A percentile compares a stretch with the other conserved stretches of the same genome.
Evolutionary conservation across 495 filamentous ascomycete species (phyloP).

Genomic region (Pseudotulostoma volvatum): DNA sequence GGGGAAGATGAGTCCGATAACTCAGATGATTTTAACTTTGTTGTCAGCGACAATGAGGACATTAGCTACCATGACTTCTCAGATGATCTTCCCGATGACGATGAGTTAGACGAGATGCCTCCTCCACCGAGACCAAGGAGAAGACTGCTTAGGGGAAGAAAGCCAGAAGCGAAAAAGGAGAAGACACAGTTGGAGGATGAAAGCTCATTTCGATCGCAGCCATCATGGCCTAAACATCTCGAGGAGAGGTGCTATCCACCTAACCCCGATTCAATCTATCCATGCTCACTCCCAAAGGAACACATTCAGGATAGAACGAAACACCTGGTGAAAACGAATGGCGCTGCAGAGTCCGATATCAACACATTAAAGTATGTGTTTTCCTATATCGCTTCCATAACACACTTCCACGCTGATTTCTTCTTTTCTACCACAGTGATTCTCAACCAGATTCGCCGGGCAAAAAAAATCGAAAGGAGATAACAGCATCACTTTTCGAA

Average conservation of each 20-base stretch:
- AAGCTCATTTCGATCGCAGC: slow-evolving; percentile 3
- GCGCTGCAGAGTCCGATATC: no score
- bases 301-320: background rate
- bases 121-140: slow-evolving; percentile 13
- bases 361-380: no score
- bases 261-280: background rate
- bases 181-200: slow-evolving; percentile 7
- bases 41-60: slow-evolving; percentile 33
- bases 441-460: slow-evolving; percentile 19
- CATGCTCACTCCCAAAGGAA: background rate
- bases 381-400: no score
- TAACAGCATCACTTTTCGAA: slow-evolving; percentile 28
- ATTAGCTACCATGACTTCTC: slow-evolving; percentile 24
- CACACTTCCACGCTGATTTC: no score
- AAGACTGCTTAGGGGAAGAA: slow-evolving; percentile 22
- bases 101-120: slow-evolving; percentile 7
- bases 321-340: no score
- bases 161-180: slow-evolving; percentile 8
- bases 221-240: background rate
- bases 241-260: background rate
- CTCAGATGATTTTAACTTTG: slow-evolving; percentile 28
- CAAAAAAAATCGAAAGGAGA: slow-evolving; percentile 14
- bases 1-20: slow-evolving; percentile 21
- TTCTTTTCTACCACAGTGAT: no score
- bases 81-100: slow-evolving; percentile 18